Evolutionary conservation across 2,329 filamentous ascomycete species (phyloP), one percentile per base, ranked within the genome.

Genomic region (Aspergillus puulaauensis): DNA sequence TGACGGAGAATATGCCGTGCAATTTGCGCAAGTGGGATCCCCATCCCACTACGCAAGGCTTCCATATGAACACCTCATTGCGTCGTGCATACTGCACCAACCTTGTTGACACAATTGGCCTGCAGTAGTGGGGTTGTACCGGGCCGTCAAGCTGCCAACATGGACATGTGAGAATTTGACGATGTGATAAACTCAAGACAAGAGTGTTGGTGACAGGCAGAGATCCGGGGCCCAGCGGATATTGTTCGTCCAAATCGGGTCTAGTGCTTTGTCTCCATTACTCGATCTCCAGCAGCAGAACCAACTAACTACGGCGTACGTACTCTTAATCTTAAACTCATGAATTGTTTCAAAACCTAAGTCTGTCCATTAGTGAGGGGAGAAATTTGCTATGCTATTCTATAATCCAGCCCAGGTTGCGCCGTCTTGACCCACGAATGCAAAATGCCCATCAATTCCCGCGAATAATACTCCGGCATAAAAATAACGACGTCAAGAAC

Each of bases 321-420:
- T 21, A 21, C 21, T 21, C 21, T 1, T 21, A 21, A 21, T n/a
- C 14, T 37, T 14, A 2, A 31, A 31, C 9, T 31, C 14, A 2
- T 46, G 44, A 6, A 27, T 24, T 27, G 44, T 9, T 23, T 24
- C 19, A 24, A 44, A 17, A 52, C 21, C 27, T 4, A 53, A 15
- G 33, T 54, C 31, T 54, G 46, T 51, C 11, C n/a, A 35, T 14
- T n/a, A 40, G 48, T 33, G 53, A 55, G 53, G 49, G 53, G 53
- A 43, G 45, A 55, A 41, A 48, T 24, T 23, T 24, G 37, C 53
- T n/a, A 44, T 50, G 39, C 27, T 49, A 35, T 44, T 39, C 43
- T 43, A n/a, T 49, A 35, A 12, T 35, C 17, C 8, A 41, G 27
- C 6, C 41, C 31, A 33, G 3, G 17, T 37, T 50, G 35, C 46